Evolutionary conservation across 2,329 filamentous ascomycete species (phyloP).

Genomic region (Fusarium marasasianum): DNA sequence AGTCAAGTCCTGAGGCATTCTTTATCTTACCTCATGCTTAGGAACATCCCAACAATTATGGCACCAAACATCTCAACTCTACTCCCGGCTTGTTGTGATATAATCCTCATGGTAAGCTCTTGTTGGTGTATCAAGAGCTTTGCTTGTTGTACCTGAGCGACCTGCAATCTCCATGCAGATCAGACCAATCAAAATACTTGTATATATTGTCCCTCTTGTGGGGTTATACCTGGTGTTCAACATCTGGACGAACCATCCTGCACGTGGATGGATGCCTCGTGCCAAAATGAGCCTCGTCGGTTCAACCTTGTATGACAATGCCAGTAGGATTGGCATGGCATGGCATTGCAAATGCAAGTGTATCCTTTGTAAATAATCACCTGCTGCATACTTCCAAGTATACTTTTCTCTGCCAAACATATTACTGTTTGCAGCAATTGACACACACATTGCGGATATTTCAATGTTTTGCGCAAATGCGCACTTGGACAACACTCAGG

Average conservation of each 20-base stretch:
- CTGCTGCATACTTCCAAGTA: background rate
- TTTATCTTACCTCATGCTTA: background rate
- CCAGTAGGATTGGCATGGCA: background rate
- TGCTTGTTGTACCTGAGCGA: background rate
- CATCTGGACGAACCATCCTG: background rate
- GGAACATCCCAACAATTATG: too few species aligned
- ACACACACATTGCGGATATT: background rate
- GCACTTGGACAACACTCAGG: background rate
- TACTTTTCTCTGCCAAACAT: background rate
- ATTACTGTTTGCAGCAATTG: background rate
- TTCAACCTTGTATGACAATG: conserved; percentile 3
- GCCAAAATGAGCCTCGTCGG: background rate
- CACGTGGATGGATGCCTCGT: background rate
- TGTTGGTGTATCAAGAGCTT: background rate
- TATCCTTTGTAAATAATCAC: background rate
- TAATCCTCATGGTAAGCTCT: background rate
- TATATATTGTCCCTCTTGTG: background rate
- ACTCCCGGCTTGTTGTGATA: background rate
- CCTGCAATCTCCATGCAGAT: background rate
- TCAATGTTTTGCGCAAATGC: conserved; percentile 7
- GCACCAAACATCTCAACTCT: background rate
- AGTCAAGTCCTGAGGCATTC: background rate
- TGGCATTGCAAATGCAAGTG: background rate
- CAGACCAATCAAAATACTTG: background rate
- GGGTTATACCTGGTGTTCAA: background rate